Evolutionary conservation across 192 early-diverging fungal genomes (phyloP), one percentile per base, ranked within the genome.

Genomic region (Coemansia sp.): DNA sequence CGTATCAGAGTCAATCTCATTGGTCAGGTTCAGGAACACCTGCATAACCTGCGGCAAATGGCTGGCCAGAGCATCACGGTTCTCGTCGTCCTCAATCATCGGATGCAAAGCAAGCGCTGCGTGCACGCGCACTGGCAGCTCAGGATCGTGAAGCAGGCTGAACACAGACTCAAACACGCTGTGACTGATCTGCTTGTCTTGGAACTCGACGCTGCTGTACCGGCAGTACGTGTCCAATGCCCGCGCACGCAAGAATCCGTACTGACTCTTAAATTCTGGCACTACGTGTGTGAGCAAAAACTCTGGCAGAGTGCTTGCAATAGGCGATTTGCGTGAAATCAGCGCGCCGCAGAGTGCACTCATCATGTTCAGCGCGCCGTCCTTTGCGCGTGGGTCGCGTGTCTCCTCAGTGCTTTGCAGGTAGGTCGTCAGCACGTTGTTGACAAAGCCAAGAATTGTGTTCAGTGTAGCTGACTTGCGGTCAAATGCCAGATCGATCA

Each of bases 1-100:
- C 6, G 89, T 91, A 67, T 97, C 95, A 68, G 94, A 85, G 76
- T 99, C 95, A 57, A 97, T 93, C 71, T 94, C 85, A 82, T 95
- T 94, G 0, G 90, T 96, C 58, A 97, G 81, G 38, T 87, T 85
- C 50, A 99, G 75, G 48, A 98, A 83, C 51, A 84, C 85, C 71
- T 93, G 88, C 89, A 98, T 97, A 28, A 97, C 86, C 46, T 87
- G 80, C 31, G 92, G 89, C n/a, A 94, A 81, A 40, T 89, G 88
- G 21, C 88, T 91, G 62, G 86, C 84, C 69, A 98, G 80, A 6
- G 86, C 87, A n/a, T 88, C 82, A 62, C 84, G 83, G 11, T 93
- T 85, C 74, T 65, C 68, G 34, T 89, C 88, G 74, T 93, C 84
- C 42, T 85, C 84, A 50, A 96, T 87, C 84, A 94, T 86, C 42